Percentiles rank a stretch among this genome's conserved stretches.
Conservation (phyloP, 75 land plant species). For the Larix kaempferi region DNA sequence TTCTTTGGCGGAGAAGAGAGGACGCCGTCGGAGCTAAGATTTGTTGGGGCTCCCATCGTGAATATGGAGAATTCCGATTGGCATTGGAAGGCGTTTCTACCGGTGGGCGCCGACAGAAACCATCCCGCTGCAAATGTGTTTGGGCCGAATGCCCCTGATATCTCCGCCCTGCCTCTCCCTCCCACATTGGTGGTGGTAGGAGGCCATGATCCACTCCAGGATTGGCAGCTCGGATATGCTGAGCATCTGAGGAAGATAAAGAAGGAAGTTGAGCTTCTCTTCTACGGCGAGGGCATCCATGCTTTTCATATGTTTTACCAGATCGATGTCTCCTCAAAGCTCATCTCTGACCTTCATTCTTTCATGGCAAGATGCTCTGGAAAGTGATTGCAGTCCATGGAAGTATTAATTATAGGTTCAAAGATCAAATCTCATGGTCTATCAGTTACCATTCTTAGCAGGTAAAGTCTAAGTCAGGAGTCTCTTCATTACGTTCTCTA, state of each 20-base stretch:
- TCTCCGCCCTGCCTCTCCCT: constrained; percentile 21
- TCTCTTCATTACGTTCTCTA: too few relatives aligned
- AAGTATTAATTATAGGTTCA: too few relatives aligned
- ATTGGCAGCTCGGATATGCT: constrained; percentile 70
- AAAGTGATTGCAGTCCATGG: background rate
- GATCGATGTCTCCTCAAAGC: background rate
- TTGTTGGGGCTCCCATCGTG: constrained; percentile 14
- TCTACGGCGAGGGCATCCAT: constrained; percentile 48
- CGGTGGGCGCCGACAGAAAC: constrained; percentile 43
- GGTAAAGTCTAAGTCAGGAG: too few relatives aligned
- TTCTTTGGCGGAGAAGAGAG: constrained; percentile 72
- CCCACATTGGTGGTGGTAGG: constrained; percentile 54
- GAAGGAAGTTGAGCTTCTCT: constrained; percentile 23
- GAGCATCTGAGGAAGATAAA: constrained; percentile 29
- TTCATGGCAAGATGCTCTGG: background rate
- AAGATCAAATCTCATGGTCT: too few relatives aligned
- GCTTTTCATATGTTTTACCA: constrained; percentile 46
- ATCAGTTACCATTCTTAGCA: too few relatives aligned
- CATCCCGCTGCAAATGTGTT: constrained; percentile 45
- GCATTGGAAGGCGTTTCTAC: constrained; percentile 64
- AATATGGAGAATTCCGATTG: constrained; percentile 36
- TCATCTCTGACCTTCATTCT: background rate
- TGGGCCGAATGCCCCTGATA: constrained; percentile 20
- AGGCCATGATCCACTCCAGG: constrained; percentile 65
- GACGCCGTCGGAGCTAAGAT: constrained; percentile 44